These are phyloP conservation scores for Boletus rubescentipes DNA, from an alignment of 768 basidiomycete species.

Conservation along the genomic window DNA sequence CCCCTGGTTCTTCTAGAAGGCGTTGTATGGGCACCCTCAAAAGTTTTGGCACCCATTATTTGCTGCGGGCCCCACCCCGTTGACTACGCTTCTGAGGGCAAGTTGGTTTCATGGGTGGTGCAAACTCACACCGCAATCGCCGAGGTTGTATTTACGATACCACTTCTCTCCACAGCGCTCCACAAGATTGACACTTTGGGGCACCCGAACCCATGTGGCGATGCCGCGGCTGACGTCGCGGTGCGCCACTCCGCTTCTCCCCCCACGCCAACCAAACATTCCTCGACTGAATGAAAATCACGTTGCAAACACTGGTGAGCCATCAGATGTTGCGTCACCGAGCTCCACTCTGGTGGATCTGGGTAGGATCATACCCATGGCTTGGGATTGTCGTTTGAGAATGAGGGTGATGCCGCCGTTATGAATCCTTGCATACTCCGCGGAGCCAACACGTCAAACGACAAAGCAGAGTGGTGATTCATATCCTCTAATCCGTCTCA, in stretches of 20 bases:
- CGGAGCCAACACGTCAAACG: background rate
- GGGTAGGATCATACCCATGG: background rate
- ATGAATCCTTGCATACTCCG: background rate
- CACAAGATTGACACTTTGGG: too few relatives aligned
- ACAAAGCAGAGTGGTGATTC: background rate
- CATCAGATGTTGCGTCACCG: background rate
- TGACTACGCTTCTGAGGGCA: background rate
- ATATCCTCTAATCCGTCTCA: background rate
- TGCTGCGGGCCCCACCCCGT: slow-evolving; percentile 3
- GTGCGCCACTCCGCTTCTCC: background rate
- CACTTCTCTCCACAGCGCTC: slow-evolving; percentile 8
- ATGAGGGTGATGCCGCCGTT: background rate
- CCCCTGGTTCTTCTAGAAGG: background rate
- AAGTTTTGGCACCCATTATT: background rate
- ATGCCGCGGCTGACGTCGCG: background rate
- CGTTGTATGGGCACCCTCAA: background rate
- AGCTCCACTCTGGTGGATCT: background rate
- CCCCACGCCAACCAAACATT: background rate
- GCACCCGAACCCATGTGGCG: background rate
- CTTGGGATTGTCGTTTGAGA: background rate
- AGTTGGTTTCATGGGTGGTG: background rate
- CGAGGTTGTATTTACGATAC: slow-evolving; percentile 5
- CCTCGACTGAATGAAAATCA: slow-evolving; percentile 2
- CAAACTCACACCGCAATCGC: background rate
- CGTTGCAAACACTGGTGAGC: background rate